Evolutionary conservation across 495 filamentous ascomycete species (phyloP).

Genomic region (Aspergillus nanangensis): DNA sequence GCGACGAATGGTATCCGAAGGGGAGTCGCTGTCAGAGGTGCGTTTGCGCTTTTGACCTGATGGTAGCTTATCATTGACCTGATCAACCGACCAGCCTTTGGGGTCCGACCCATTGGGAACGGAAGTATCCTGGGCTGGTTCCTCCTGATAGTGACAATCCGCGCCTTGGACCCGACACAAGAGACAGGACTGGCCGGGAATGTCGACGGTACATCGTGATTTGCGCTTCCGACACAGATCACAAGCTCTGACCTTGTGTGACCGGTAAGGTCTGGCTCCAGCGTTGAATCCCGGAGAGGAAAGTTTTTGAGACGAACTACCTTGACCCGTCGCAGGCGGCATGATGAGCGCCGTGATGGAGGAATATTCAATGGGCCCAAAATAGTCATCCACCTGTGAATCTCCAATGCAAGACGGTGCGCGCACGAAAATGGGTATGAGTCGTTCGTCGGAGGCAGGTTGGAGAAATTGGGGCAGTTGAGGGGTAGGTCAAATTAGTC

Average conservation of each 20-base stretch:
- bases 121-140: conserved; percentile 23
- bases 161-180: conserved; percentile 47
- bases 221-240: conserved; percentile 50
- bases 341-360: conserved; percentile 27
- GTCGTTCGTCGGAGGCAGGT: neutral
- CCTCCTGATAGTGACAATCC: conserved; percentile 46
- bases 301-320: conserved; percentile 27
- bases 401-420: conserved; percentile 3
- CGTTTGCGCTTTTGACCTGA: conserved; percentile 39
- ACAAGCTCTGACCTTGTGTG: conserved; percentile 49
- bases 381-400: conserved; percentile 1
- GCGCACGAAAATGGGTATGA: conserved; percentile 1
- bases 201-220: conserved; percentile 47
- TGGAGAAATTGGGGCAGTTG: neutral
- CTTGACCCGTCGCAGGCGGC: conserved; percentile 29
- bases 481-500: neutral
- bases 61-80: conserved; percentile 13
- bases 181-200: conserved; percentile 42
- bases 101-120: conserved; percentile 22
- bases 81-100: conserved; percentile 25
- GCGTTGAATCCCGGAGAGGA: conserved; percentile 41
- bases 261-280: conserved; percentile 45
- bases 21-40: conserved; percentile 22
- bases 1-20: conserved; percentile 10
- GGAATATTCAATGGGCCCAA: neutral